Evolutionary conservation across 768 basidiomycete species (phyloP).

Genomic region (Termitomyces sp.): DNA sequence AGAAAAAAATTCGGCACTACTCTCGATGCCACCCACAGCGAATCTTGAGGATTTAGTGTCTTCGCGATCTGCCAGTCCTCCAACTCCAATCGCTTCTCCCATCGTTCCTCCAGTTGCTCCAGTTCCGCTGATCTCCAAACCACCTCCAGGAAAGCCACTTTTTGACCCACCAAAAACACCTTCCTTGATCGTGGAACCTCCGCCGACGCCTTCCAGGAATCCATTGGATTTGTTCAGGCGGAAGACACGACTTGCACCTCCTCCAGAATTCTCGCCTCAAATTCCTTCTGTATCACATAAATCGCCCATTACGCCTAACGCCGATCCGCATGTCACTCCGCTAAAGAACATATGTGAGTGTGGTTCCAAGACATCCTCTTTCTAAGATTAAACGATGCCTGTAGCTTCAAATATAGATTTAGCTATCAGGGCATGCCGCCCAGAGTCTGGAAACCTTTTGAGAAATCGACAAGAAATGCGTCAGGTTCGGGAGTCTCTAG

Average conservation of each 20-base stretch:
- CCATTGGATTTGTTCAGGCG: conserved; percentile 6
- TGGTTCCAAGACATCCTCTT: background rate
- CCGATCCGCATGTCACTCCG: conserved; percentile 26
- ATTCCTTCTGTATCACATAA: conserved; percentile 8
- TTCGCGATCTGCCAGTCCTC: background rate
- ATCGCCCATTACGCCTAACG: conserved; percentile 11
- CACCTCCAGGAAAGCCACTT: conserved; percentile 4
- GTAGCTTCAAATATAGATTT: conserved; percentile 61
- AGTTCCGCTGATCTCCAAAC: conserved; percentile 4
- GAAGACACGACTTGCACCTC: conserved; percentile 5
- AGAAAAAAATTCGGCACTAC: conserved; percentile 25
- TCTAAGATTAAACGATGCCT: conserved; percentile 11
- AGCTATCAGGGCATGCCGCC: conserved; percentile 68
- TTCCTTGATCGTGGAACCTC: background rate
- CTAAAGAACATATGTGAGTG: conserved; percentile 38
- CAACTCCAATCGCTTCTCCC: conserved; percentile 9
- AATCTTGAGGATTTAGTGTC: background rate
- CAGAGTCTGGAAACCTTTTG: conserved; percentile 58
- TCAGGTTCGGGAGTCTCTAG: conserved; percentile 65
- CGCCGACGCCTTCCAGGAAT: conserved; percentile 7
- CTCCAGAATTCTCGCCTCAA: conserved; percentile 10
- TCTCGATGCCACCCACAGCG: conserved; percentile 19
- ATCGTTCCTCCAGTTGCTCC: background rate
- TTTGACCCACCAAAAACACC: conserved; percentile 1
- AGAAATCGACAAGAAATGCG: conserved; percentile 66